Percentiles rank a stretch among this genome's conserved stretches.
These are phyloP conservation scores for Sporisorium iseilematis-ciliati DNA, from an alignment of 1,284 basidiomycete genomes.

Conservation along the genomic window DNA sequence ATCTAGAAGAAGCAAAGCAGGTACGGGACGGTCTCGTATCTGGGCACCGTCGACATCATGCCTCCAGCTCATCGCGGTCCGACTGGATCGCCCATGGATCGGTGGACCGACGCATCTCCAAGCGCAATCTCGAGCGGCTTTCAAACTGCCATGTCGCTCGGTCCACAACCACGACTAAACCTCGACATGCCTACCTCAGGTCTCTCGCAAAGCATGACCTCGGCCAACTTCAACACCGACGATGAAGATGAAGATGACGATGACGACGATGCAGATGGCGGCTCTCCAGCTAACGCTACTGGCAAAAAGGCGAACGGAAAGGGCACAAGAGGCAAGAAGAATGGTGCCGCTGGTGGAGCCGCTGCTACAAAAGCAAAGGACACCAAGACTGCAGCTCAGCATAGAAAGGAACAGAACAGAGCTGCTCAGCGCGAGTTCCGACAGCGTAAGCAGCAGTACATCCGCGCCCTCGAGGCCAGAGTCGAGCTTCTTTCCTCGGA, in stretches of 20 bases:
- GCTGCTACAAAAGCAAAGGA: constrained; percentile 43
- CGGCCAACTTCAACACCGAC: constrained; percentile 34
- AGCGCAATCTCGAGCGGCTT: constrained; percentile 58
- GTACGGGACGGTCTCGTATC: background rate
- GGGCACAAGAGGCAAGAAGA: constrained; percentile 19
- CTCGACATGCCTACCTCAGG: constrained; percentile 6
- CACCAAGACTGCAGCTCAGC: constrained; percentile 31
- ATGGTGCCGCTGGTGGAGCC: constrained; percentile 14
- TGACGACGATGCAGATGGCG: constrained; percentile 44
- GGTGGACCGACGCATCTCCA: constrained; percentile 58
- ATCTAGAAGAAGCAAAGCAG: too few relatives aligned
- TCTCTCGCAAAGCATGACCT: constrained; percentile 22
- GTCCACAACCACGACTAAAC: constrained; percentile 50
- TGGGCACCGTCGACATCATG: constrained; percentile 19
- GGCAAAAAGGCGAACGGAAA: constrained; percentile 36
- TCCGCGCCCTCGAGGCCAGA: constrained; percentile 61
- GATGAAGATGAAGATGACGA: constrained; percentile 53
- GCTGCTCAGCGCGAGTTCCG: constrained; percentile 65
- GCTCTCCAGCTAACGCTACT: constrained; percentile 20
- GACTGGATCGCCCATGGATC: constrained; percentile 56
- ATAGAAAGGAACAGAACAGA: constrained; percentile 63
- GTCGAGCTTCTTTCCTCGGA: constrained; percentile 64
- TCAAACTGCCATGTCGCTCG: constrained; percentile 54
- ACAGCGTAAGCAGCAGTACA: constrained; percentile 66
- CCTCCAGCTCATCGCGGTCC: constrained; percentile 54